Evolutionary conservation across 2,329 filamentous ascomycete species (phyloP), one percentile per base, ranked within the genome.

Genomic region (Aureobasidium musti): DNA sequence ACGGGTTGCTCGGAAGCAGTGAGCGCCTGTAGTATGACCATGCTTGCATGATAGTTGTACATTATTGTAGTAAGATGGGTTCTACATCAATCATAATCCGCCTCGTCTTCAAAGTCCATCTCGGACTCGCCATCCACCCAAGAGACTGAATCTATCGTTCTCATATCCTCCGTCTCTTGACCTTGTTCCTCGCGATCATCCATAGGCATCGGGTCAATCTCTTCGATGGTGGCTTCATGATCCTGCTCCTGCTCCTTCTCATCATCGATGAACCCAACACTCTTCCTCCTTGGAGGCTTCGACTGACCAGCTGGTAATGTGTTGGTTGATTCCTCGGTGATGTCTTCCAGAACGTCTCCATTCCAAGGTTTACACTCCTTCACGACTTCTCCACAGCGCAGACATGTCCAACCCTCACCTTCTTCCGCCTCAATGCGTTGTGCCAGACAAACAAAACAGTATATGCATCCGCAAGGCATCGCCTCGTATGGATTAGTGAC

Each of bases 401-500:
- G 80, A 79, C 95, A 99, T 13, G 87, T 85, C 92, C 93, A 97
- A 2, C 94, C 94, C 74, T 97, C 92, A 37, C 94, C 95, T 76
- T 97, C 94, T 78, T 98, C 94, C 5, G 89, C 87, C 77, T 97
- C 94, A 50, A 99, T 84, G 68, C 91, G 87, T 67, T 92, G 91
- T 3, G 93, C 92, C n/a, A 98, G 79, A 74, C 95, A 99, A 21
- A 96, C 91, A 75, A 96, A 99, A 78, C 95, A 99, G 79, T 98
- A 99, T 67, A 97, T 84, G 77, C 93, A 97, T 0, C 90, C 90
- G 73, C 95, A 99, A 0, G 92, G 89, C 2, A 93, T 86, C 0
- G 92, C 87, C 79, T 97, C 92, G 76, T 99, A 99, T 0, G 95
- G 93, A 75, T 98, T 99, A 5, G 94, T 97, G 69, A 98, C 89